Base-by-base conservation (phyloP, 305 asterid genomes). In the Plantago coronopus region DNA sequence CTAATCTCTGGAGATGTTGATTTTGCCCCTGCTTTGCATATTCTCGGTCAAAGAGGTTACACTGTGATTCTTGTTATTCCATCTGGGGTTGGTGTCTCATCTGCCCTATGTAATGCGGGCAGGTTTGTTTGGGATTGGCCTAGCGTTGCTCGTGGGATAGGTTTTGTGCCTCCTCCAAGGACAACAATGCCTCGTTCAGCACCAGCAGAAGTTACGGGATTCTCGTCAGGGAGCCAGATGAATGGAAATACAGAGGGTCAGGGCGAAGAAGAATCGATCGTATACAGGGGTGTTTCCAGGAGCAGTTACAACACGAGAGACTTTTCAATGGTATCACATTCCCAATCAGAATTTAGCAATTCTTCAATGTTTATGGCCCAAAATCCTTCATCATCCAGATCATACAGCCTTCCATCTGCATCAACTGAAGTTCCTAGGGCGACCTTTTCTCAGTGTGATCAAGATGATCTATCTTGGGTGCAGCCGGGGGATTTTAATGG, bases 1-100 rank as follows among this genome's bases (percentile, higher is more conserved):
- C 84, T 94, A 59, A 90, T 94, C 25, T 87, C 99, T 0, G 99
- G 99, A 34, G 99, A 94, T 68, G 91, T 94, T 48, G 99, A 94
- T 75, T 94, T 94, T 73, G 73, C 99, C 31, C 95, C 89, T 4
- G 96, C 99, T 6, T 97, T 94, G 47, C 97, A 94, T 73, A 83
- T 90, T 66, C 86, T 94, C 0, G 97, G 96, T 10, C 99, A 93
- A 62, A 85, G 99, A 59, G 97, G 99, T 16, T 94, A 94, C 75
- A 85, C 82, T 18, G 78, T 94, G 49, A 79, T 94, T 27, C 86
- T 94, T n/a, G 95, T 81, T 18, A 84, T 94, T 68, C 99, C 96
- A 46, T 79, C 96, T 8, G 66, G 78, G 34, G 78, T 68, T 0
- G 76, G 84, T 14, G 96, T 89, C 25, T 89, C 99, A 11, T 82